Evolutionary conservation across 257 asterid genomes (phyloP).

Genomic region (Fraxinus quadrangulata): DNA sequence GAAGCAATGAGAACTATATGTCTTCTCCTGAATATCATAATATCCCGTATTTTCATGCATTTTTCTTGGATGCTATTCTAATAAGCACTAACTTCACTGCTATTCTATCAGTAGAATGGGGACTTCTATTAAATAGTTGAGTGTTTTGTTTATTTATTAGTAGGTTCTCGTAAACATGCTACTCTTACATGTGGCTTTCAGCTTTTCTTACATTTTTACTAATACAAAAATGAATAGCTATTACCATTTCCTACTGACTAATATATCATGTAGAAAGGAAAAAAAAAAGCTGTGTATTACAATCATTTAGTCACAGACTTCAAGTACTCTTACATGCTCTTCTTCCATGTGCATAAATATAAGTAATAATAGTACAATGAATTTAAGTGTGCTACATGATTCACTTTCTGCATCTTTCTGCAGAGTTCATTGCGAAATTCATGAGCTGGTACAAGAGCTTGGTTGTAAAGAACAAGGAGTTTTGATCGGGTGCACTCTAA

Average conservation of each 20-base stretch:
- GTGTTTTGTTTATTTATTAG: background rate
- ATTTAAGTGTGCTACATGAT: background rate
- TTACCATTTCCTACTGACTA: background rate
- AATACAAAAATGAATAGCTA: background rate
- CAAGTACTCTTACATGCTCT: background rate
- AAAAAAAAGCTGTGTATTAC: background rate
- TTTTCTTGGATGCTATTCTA: background rate
- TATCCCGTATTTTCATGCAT: background rate
- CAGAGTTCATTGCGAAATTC: conserved; percentile 69
- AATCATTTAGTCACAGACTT: background rate
- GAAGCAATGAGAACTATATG: background rate
- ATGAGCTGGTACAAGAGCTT: conserved; percentile 63
- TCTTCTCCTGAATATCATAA: background rate
- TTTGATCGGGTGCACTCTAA: background rate
- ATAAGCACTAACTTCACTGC: background rate
- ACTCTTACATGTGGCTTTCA: background rate
- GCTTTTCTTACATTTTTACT: background rate
- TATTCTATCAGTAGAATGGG: background rate
- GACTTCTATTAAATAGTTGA: background rate
- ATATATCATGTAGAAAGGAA: background rate
- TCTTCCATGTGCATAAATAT: background rate
- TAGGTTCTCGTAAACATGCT: background rate
- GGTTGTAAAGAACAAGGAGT: conserved; percentile 32
- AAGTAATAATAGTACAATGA: conserved; percentile 6
- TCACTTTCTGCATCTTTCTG: conserved; percentile 24